Base-by-base conservation (phyloP, 169 alveolate species). In the Plasmodium vinckei region DNA sequence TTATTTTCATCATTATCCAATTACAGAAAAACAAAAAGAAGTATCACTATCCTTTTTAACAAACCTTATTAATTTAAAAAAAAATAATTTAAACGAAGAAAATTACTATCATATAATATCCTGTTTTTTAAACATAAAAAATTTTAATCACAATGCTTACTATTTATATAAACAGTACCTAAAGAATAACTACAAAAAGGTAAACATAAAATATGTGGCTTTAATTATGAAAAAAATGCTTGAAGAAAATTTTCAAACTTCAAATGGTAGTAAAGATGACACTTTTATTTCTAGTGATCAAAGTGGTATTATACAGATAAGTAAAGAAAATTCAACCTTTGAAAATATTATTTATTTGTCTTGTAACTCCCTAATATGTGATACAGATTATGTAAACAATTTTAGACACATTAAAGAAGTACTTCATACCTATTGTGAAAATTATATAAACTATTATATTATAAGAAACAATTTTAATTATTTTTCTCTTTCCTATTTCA, bases 71-170 rank as follows among this genome's bases (percentile, higher is more conserved):
- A 54, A 63, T 44, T 13, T 15, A 9, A 59, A 77, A 51, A 25
- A 27, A 69, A 68, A 46, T 44, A 27, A 49, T 0, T 56, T 77
- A 49, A 61, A 15, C 5, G 88, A 49, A 56, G 88, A 77, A 15
- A 68, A 77, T 33, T 77, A 63, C 23, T 77, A 27, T 49, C 65
- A 19, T 54, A 77, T 77, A 47, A n/a, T 77, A 12, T 77, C 88
- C 0, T 46, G 70, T 7, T 59, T 77, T 0, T 27, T 77, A 42
- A 77, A 27, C 25, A 33, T 49, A 6, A 46, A 51, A 13, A 51
- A n/a, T 10, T 23, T 64, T n/a, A 17, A 64, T 23, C 88, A 77
- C 53, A 56, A 25, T n/a, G 23, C 44, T 10, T 77, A 63, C 60
- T 25, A 25, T 9, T 25, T 51, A 15, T 77, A 77, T 46, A 21